These are phyloP conservation scores for Sclerotinia trifoliorum DNA, from an alignment of 2,329 filamentous ascomycete genomes.

Conservation along the genomic window DNA sequence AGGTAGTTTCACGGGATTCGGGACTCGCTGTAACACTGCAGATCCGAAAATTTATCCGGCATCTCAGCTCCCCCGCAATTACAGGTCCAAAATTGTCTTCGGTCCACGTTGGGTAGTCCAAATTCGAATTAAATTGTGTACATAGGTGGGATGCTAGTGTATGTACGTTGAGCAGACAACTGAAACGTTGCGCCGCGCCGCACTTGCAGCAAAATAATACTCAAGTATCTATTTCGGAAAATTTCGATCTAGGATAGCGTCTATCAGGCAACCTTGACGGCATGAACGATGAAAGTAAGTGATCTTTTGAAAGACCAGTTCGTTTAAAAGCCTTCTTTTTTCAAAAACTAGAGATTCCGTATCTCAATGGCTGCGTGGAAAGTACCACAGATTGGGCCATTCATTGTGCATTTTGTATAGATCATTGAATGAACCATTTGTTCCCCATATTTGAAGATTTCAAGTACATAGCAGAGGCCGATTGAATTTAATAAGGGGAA, in stretches of 20 bases:
- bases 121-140: neutral
- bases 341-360: neutral
- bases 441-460: neutral
- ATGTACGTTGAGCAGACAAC: neutral
- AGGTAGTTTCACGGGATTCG: neutral
- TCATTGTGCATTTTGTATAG: neutral
- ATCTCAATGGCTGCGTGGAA: neutral
- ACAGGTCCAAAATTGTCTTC: neutral
- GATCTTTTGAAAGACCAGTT: neutral
- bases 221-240: neutral
- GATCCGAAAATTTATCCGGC: conserved; percentile 5
- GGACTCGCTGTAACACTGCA: conserved; percentile 5
- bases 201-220: neutral
- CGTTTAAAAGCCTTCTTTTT: neutral
- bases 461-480: neutral
- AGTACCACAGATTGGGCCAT: neutral
- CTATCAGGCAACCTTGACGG: neutral
- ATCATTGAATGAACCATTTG: neutral
- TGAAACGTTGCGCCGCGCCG: conserved; percentile 22
- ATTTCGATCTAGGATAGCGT: neutral
- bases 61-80: conserved; percentile 19
- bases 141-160: neutral
- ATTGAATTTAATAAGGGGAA: neutral
- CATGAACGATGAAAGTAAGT: neutral
- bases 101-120: neutral